A percentile compares a stretch with the other conserved stretches of the same genome.
Conservation (phyloP, 2,329 filamentous ascomycete genomes). For the Fusarium armeniacum region DNA sequence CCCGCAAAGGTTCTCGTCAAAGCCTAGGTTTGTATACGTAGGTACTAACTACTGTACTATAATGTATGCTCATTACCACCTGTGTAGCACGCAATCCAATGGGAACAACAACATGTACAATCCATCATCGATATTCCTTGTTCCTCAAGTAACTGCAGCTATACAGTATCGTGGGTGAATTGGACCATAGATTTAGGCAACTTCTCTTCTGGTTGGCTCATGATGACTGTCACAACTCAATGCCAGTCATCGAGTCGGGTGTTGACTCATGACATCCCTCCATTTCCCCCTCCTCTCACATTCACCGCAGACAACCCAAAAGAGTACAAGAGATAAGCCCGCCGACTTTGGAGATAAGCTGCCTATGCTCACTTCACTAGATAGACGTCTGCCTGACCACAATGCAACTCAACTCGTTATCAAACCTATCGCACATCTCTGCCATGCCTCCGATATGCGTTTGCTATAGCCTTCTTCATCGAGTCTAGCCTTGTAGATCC, state of each 20-base stretch:
- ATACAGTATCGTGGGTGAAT: background rate
- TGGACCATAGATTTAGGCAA: conserved; percentile 12
- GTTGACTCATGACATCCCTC: conserved; percentile 40
- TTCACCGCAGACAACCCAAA: conserved; percentile 2
- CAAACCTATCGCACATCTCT: conserved; percentile 17
- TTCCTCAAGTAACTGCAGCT: background rate
- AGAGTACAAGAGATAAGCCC: conserved; percentile 27
- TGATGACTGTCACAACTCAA: conserved; percentile 27
- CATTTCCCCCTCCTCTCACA: conserved; percentile 24
- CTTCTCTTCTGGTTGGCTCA: conserved; percentile 26
- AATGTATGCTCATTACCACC: background rate
- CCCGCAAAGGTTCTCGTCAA: conserved; percentile 32
- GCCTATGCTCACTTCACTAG: conserved; percentile 11
- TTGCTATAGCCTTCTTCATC: conserved; percentile 26
- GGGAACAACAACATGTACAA: conserved; percentile 8
- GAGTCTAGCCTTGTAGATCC: conserved; percentile 39
- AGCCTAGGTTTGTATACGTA: too few relatives aligned
- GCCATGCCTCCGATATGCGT: conserved; percentile 19
- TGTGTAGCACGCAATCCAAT: conserved; percentile 19
- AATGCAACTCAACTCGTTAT: conserved; percentile 11
- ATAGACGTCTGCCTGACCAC: conserved; percentile 14
- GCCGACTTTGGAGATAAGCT: conserved; percentile 26
- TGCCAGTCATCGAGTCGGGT: conserved; percentile 30
- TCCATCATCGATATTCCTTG: background rate
- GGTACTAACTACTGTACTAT: too few relatives aligned